phyloP scores from a whole-genome alignment of 768 basidiomycete species.

The Chalciporus sphaerocephalus region DNA sequence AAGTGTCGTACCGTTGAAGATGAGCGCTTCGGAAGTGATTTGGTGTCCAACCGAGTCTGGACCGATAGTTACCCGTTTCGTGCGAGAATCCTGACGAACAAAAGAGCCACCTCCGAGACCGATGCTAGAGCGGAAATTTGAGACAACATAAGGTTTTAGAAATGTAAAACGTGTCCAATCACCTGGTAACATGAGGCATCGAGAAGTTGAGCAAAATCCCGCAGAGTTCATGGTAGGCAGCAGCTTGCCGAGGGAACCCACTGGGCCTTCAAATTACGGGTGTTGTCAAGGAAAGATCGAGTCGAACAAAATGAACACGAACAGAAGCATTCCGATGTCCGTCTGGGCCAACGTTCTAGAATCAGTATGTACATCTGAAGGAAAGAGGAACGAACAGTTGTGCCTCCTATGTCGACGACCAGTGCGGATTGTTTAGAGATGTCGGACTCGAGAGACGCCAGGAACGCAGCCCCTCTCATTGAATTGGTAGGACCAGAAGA shows the following conservation, averaged over 20 bases:
- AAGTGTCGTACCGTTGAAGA: conserved; percentile 53
- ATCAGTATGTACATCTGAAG: conserved; percentile 2
- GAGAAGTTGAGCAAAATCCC: conserved; percentile 60
- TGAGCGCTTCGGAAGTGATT: conserved; percentile 43
- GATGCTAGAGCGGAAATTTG: conserved; percentile 35
- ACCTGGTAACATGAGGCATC: conserved; percentile 51
- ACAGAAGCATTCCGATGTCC: conserved; percentile 57
- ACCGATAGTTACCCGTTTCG: conserved; percentile 47
- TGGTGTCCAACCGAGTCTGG: conserved; percentile 63
- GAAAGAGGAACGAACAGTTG: conserved; percentile 37
- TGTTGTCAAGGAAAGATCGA: conserved; percentile 7
- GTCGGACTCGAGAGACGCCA: conserved; percentile 41
- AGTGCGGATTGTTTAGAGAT: conserved; percentile 38
- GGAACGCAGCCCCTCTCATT: conserved; percentile 63
- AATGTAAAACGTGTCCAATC: conserved; percentile 4
- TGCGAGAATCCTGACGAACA: conserved; percentile 34
- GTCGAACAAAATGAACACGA: conserved; percentile 10
- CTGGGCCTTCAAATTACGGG: conserved; percentile 32
- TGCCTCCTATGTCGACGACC: conserved; percentile 64
- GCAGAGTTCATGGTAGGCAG: conserved; percentile 56
- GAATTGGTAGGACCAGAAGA: conserved; percentile 63
- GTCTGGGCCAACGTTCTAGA: conserved; percentile 31
- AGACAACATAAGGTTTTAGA: not conserved
- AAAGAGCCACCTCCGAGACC: conserved; percentile 64
- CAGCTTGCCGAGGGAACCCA: conserved; percentile 61